phyloP scores from a whole-genome alignment of 352 stramenopile species.

The Pythium oligandrum region DNA sequence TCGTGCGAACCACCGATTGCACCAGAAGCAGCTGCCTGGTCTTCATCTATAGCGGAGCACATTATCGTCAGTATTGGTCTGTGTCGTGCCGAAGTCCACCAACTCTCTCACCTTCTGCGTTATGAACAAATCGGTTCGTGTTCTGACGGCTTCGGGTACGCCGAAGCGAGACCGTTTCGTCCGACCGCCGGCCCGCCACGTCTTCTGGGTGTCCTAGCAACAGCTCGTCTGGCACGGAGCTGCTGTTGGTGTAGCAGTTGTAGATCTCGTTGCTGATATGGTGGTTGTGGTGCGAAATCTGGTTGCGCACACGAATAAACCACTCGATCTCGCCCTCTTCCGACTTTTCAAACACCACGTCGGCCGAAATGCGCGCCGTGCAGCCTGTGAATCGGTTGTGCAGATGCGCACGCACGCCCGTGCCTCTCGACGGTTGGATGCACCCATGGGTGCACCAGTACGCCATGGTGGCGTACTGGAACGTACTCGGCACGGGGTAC shows the following conservation, averaged over 20 bases:
- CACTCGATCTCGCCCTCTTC: constrained; percentile 40
- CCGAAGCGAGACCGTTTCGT: too few relatives aligned
- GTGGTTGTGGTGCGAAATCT: constrained; percentile 78
- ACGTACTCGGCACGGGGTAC: constrained; percentile 55
- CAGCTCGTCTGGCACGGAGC: constrained; percentile 65
- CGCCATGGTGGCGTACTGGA: constrained; percentile 79
- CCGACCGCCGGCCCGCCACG: too few relatives aligned
- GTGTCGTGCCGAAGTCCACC: too few relatives aligned
- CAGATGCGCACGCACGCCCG: constrained; percentile 65
- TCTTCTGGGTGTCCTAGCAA: constrained; percentile 26
- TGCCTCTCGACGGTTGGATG: constrained; percentile 66
- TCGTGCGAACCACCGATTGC: not conserved
- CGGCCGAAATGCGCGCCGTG: constrained; percentile 61
- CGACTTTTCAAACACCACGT: constrained; percentile 67
- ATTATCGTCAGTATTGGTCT: too few relatives aligned
- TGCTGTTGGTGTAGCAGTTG: constrained; percentile 78
- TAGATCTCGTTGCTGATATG: constrained; percentile 75
- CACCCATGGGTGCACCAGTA: constrained; percentile 85
- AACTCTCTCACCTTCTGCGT: too few relatives aligned
- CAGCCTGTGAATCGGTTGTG: constrained; percentile 81
- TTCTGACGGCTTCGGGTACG: too few relatives aligned
- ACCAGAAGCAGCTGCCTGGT: constrained; percentile 7
- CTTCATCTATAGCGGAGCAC: not conserved
- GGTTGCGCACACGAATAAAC: constrained; percentile 74
- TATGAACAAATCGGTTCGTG: too few relatives aligned